Evolutionary conservation across 306 rosid species (phyloP), one percentile per base, ranked within the genome.

Genomic region (Purshia tridentata): DNA sequence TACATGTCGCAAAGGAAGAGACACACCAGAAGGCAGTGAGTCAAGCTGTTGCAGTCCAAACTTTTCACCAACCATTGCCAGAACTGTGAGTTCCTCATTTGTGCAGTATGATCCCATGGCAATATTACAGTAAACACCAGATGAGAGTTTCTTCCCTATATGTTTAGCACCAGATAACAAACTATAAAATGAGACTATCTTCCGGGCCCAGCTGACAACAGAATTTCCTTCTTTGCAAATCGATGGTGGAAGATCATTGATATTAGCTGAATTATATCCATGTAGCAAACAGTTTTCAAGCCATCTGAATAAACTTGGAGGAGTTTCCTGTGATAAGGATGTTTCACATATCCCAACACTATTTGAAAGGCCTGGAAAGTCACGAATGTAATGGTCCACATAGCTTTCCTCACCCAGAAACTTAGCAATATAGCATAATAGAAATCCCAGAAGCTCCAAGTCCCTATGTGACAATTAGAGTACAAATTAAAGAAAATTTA

Each of bases 31-130:
- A 84, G 97, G 98, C 67, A 93, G 82, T 57, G 87, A 84, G 82
- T 93, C 98, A 47, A 93, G 91, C 82, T 93, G 98, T 82, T 88
- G 90, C 71, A 91, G 90, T 74, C 97, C 98, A 85, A 93, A 93
- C 74, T 84, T 87, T 87, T 93, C 98, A 73, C 97, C 98, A 82
- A 91, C 96, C 98, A 93, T 89, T 51, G 96, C 96, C 85, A 93
- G 85, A 68, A 93, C 91, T 52, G 89, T 77, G 45, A 93, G 91
- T 80, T 93, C 96, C 88, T 93, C 98, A 53, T 81, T 86, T 59
- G 96, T 88, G 82, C 81, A 81, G 85, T 93, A 85, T 58, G 94
- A 88, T 73, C 98, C 98, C 41, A 4, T 78, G 75, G 86, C 85
- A 76, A 93, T 71, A 67, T 82, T 86, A 72, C 98, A 93, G 75